These are phyloP conservation scores for Dactylis glomerata DNA, from an alignment of 176 grass and related monocot genomes.

Conservation along the genomic window DNA sequence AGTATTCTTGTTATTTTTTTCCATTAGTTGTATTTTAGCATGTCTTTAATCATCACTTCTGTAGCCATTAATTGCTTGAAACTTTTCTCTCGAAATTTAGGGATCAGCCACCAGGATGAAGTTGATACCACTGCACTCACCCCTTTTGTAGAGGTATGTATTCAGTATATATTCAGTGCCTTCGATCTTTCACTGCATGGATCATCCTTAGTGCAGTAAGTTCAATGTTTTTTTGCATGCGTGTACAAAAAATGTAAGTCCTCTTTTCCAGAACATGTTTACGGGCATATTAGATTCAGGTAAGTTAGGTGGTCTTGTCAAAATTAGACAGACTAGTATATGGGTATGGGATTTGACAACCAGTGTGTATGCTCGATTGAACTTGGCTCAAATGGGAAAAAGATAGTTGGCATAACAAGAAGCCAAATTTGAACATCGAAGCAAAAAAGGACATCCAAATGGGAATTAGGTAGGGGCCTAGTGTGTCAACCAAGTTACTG, in stretches of 20 bases:
- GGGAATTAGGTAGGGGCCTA: not conserved
- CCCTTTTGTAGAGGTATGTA: conserved; percentile 59
- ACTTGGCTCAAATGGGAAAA: not conserved
- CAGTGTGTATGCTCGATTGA: not conserved
- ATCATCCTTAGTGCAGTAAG: not conserved
- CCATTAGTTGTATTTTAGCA: not conserved
- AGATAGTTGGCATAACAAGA: conserved; percentile 6
- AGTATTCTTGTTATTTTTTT: not conserved
- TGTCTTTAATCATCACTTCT: not conserved
- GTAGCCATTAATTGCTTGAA: not conserved
- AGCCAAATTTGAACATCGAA: not conserved
- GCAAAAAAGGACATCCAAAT: not conserved
- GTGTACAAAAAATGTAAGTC: not conserved
- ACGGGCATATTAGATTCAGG: not conserved
- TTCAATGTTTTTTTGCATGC: not conserved
- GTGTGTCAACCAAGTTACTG: not conserved
- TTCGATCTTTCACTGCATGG: not conserved
- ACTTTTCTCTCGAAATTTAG: conserved; percentile 31
- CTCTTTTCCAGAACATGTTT: not conserved
- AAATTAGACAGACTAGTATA: not conserved
- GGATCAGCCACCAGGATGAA: conserved; percentile 58
- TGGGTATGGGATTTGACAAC: not conserved
- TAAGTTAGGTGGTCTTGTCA: not conserved
- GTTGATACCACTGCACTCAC: conserved; percentile 33
- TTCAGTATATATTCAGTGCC: conserved; percentile 39